phyloP scores from a whole-genome alignment of 2,329 filamentous ascomycete genomes.

The Akanthomyces dipterigenus region DNA sequence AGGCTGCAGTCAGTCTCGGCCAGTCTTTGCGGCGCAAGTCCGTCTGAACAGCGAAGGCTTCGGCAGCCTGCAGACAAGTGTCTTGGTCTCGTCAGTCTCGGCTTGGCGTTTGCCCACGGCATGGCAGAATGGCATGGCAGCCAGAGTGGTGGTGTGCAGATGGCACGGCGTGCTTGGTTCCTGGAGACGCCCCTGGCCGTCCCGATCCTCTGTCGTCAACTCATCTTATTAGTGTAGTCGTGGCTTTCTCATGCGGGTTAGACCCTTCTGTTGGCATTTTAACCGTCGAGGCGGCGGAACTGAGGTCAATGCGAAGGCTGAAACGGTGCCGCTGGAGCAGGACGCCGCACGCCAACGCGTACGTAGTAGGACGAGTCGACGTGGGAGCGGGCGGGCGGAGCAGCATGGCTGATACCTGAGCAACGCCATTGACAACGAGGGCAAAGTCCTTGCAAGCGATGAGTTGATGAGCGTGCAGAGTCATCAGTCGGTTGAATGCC shows the following conservation, averaged over 20 bases:
- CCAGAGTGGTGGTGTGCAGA: not conserved
- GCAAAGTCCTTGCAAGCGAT: not conserved
- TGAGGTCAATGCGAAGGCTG: constrained; percentile 12
- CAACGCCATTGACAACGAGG: not conserved
- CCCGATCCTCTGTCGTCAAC: not conserved
- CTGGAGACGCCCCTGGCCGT: not conserved
- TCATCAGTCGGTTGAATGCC: not conserved
- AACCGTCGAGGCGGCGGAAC: not conserved
- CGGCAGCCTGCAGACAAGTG: not conserved
- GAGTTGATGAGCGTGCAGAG: not conserved
- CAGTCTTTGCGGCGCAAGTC: not conserved
- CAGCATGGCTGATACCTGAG: not conserved
- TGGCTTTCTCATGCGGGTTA: not conserved
- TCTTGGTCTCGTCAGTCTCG: not conserved
- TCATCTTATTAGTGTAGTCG: not conserved
- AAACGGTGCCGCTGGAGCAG: constrained; percentile 6
- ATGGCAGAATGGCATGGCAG: not conserved
- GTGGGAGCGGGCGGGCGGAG: not conserved
- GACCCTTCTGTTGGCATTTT: not conserved
- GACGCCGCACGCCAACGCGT: not conserved
- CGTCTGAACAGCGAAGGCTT: not conserved
- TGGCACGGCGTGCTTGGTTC: not conserved
- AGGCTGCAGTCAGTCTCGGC: not conserved
- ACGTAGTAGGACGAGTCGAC: not conserved
- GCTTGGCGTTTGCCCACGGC: not conserved